phyloP scores from a whole-genome alignment of 441 rosid species.

The Hypseocharis bilobata region DNA sequence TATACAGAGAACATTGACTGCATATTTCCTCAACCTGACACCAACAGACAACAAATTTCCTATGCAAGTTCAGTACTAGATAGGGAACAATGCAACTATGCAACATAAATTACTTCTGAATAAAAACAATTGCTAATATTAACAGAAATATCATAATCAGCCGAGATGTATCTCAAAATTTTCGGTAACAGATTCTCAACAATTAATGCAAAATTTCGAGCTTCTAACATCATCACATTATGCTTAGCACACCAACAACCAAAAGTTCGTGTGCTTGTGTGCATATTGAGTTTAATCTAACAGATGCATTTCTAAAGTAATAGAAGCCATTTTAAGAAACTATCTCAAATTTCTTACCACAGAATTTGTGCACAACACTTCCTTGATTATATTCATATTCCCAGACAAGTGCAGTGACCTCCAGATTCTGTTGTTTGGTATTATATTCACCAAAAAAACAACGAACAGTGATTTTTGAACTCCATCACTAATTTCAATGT shows the following conservation, averaged over 20 bases:
- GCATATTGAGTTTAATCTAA: not conserved
- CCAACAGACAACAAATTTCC: not conserved
- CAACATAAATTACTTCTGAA: not conserved
- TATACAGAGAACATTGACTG: not conserved
- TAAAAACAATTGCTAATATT: not conserved
- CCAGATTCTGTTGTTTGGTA: conserved; percentile 2
- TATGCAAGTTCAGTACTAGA: not conserved
- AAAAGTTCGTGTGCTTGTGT: not conserved
- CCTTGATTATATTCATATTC: not conserved
- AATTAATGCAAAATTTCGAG: not conserved
- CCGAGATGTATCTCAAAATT: not conserved
- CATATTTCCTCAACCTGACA: not conserved
- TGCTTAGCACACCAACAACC: not conserved
- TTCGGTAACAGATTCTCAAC: not conserved
- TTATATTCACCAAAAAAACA: not conserved
- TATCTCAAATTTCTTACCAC: not conserved
- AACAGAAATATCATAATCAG: not conserved
- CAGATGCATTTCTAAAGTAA: too few species aligned
- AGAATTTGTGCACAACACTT: conserved; percentile 3
- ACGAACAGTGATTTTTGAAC: not conserved
- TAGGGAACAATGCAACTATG: not conserved
- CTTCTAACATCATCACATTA: not conserved
- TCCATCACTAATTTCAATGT: not conserved
- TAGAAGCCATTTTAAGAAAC: not conserved
- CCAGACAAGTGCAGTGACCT: conserved; percentile 3